Base-by-base conservation (phyloP, 2,329 filamentous ascomycete species). In the Elsinoe necatrix region DNA sequence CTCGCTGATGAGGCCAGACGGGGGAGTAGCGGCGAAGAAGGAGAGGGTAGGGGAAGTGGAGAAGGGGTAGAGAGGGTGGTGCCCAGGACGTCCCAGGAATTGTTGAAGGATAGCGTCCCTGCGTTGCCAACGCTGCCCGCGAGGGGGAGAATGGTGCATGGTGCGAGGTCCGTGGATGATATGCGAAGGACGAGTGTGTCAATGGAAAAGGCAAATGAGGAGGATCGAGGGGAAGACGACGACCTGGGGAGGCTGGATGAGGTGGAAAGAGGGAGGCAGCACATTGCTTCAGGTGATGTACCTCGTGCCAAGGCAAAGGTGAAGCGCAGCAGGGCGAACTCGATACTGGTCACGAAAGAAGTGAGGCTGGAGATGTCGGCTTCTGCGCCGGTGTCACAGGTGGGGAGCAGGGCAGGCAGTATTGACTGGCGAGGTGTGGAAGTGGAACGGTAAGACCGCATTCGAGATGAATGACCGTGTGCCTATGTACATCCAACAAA, bases 291-390 rank as follows among this genome's bases (percentile, higher is more conserved):
- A 6, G 48, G 25, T 16, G 29, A 35, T 12, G 29, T n/a, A 7
- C 14, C 16, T 18, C 41, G 41, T 27, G 20, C 14, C 5, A 31
- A 48, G 25, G 12, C 18, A 18, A 39, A 37, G 29, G 31, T 23
- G 29, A 52, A 39, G 48, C 16, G 48, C 31, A 52, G 18, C 21
- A 39, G 48, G 20, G 29, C 18, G 2, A 39, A 52, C 14, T 52
- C 48, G 16, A 52, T 52, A 20, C 14, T 52, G 8, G 48, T 52
- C 16, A 52, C 48, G 31, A 52, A 18, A 29, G 48, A 52, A 27
- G 48, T 52, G 5, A 52, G 23, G 20, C 20, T 52, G 7, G 48
- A 52, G 48, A 52, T 31, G 29, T 31, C 20, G 9, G 41, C 20
- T 4, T 23, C 23, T 9, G 41, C 20, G 20, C 41, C 21, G 41